A percentile compares a stretch with the other conserved stretches of the same genome.
Conservation (phyloP, 305 asterid species). For the Striga hermonthica region DNA sequence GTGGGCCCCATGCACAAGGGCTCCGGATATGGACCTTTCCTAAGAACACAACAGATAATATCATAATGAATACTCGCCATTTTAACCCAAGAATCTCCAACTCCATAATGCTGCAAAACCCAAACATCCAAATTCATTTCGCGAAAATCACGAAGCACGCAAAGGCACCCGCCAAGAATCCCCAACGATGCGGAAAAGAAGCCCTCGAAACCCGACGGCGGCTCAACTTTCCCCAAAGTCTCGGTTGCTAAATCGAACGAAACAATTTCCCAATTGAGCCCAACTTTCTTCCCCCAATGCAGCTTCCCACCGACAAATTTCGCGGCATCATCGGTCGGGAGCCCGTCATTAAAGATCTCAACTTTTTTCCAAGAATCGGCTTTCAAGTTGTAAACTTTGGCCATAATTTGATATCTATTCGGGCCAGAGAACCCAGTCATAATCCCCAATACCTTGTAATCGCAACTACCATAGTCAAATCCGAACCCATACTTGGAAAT, state of each 20-base stretch:
- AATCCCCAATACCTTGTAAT: constrained; percentile 40
- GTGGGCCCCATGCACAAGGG: constrained; percentile 20
- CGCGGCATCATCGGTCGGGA: constrained; percentile 26
- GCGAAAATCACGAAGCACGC: constrained; percentile 27
- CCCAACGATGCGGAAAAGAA: constrained; percentile 12
- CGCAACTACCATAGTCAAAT: constrained; percentile 28
- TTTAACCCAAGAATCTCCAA: constrained; percentile 38
- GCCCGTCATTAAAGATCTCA: constrained; percentile 13
- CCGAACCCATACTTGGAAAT: constrained; percentile 35
- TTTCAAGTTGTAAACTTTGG: constrained; percentile 32
- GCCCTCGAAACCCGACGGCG: constrained; percentile 21
- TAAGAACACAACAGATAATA: not conserved
- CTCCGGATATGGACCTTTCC: not conserved
- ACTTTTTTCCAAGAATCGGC: constrained; percentile 34
- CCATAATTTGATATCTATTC: constrained; percentile 12
- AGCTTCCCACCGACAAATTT: constrained; percentile 43
- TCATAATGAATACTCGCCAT: constrained; percentile 27
- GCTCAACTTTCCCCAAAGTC: constrained; percentile 29
- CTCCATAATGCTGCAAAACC: constrained; percentile 39
- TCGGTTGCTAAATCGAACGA: constrained; percentile 34
- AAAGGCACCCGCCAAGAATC: constrained; percentile 36
- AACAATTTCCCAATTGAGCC: constrained; percentile 22
- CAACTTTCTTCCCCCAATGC: constrained; percentile 34
- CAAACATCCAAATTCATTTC: constrained; percentile 30
- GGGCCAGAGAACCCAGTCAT: constrained; percentile 10